Evolutionary conservation across 169 alveolate species (phyloP).

Genomic region (Babesia gibsoni): DNA sequence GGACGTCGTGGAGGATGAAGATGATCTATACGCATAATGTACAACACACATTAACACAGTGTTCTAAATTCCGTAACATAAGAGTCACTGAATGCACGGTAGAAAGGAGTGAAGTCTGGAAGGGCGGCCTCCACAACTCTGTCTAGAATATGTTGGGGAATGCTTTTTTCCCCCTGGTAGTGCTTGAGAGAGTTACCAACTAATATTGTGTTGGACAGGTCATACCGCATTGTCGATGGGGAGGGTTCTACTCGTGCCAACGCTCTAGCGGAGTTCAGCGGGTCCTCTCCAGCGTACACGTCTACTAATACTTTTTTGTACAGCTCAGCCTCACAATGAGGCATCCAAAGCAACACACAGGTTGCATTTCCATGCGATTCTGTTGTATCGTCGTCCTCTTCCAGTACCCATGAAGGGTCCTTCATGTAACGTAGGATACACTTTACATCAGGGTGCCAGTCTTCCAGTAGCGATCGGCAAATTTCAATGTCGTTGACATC

Average conservation of each 20-base stretch:
- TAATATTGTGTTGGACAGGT: constrained; percentile 22
- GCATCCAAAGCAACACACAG: constrained; percentile 57
- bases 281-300: constrained; percentile 22
- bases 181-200: constrained; percentile 50
- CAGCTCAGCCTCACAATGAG: constrained; percentile 62
- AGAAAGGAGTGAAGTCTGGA: constrained; percentile 35
- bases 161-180: constrained; percentile 6
- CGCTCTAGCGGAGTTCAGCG: constrained; percentile 21
- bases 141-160: constrained; percentile 2
- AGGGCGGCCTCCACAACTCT: constrained; percentile 28
- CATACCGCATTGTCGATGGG: background rate
- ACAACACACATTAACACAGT: background rate
- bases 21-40: constrained; percentile 70
- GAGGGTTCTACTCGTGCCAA: background rate
- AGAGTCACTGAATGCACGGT: constrained; percentile 57
- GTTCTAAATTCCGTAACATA: constrained; percentile 24
- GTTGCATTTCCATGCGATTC: background rate
- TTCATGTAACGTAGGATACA: background rate
- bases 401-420: background rate
- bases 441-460: background rate
- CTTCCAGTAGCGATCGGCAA: constrained; percentile 27
- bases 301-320: constrained; percentile 38
- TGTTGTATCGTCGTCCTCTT: background rate
- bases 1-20: constrained; percentile 74
- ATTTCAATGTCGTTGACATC: constrained; percentile 34